Base-by-base conservation (phyloP, 116 monocot genomes). In the Posidonia oceanica region DNA sequence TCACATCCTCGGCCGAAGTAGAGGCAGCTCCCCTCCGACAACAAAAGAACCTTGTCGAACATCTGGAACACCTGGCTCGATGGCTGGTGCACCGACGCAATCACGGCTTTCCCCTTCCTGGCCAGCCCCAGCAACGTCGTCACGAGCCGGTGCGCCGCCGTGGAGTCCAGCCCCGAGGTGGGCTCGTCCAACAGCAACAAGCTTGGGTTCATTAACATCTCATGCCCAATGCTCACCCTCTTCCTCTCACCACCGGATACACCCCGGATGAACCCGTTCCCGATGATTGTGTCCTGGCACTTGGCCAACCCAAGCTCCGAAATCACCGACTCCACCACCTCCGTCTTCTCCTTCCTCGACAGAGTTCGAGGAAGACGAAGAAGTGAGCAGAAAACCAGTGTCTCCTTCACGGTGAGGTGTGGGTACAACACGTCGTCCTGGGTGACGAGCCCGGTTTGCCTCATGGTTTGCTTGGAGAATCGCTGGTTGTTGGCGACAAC, bases 391-490 rank as follows among this genome's bases (percentile, higher is more conserved):
- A 80, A 90, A 36, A 79, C 77, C 15, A 94, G 78, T 3, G 94
- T 90, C 77, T 94, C 94, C 36, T 77, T 69, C 18, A 94, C 94
- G 21, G 94, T 94, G 52, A 94, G 76, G 78, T 94, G 94, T 36
- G 94, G 87, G 76, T 94, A 90, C 36, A 94, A 81, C 36, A 94
- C 68, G 75, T 94, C 94, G 74, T 94, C 94, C 75, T 94, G 94
- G 37, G 90, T 55, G 2, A 94, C 90, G 83, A 81, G 90, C 61
- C 83, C 94, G 22, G 78, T 77, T 18, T 80, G 77, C n/a, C 76
- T 68, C n/a, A 72, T 60, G 29, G 23, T 53, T 6, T 7, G 22
- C 52, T 68, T 60, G 1, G 71, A 61, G 39, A 44, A 17, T 14
- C 23, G 61, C 70, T 55, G 66, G 17, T 73, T 81, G 54, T 85